phyloP scores from a whole-genome alignment of 2,329 filamentous ascomycete genomes.

The Proliferodiscus dingleyae region DNA sequence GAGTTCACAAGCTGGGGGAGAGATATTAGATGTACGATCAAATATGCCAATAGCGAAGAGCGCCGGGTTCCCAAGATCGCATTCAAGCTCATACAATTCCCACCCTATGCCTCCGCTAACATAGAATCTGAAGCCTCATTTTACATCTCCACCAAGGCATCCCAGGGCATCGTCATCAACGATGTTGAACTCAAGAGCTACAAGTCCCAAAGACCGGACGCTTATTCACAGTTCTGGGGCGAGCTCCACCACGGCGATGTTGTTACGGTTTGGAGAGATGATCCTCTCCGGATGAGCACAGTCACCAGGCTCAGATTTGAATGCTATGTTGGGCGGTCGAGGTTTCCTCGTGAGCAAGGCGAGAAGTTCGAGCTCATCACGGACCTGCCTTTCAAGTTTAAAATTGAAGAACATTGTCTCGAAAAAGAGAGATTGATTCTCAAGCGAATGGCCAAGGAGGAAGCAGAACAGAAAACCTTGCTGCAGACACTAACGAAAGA shows the following conservation, averaged over 20 bases:
- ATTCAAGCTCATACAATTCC: conserved; percentile 72
- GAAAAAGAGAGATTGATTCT: not conserved
- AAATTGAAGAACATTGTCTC: conserved; percentile 23
- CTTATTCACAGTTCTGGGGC: conserved; percentile 53
- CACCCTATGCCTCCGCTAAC: conserved; percentile 22
- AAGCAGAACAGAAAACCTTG: not conserved
- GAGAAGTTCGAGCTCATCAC: conserved; percentile 21
- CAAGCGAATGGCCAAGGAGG: not conserved
- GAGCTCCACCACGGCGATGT: conserved; percentile 72
- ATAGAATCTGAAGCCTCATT: conserved; percentile 64
- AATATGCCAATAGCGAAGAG: conserved; percentile 60
- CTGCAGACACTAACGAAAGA: not conserved
- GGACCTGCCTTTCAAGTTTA: conserved; percentile 15
- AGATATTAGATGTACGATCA: conserved; percentile 59
- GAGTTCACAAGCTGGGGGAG: conserved; percentile 76
- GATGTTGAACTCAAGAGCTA: conserved; percentile 57
- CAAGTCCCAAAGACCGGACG: conserved; percentile 47
- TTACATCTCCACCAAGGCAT: conserved; percentile 75
- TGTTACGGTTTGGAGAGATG: conserved; percentile 63
- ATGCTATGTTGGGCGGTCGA: conserved; percentile 28
- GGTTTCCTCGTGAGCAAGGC: conserved; percentile 11
- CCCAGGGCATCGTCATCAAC: conserved; percentile 72
- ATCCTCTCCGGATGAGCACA: conserved; percentile 32
- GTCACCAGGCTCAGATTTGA: conserved; percentile 27
- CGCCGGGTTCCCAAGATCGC: conserved; percentile 75